phyloP scores from a whole-genome alignment of 768 basidiomycete genomes.

The Phylloporus scabripes region DNA sequence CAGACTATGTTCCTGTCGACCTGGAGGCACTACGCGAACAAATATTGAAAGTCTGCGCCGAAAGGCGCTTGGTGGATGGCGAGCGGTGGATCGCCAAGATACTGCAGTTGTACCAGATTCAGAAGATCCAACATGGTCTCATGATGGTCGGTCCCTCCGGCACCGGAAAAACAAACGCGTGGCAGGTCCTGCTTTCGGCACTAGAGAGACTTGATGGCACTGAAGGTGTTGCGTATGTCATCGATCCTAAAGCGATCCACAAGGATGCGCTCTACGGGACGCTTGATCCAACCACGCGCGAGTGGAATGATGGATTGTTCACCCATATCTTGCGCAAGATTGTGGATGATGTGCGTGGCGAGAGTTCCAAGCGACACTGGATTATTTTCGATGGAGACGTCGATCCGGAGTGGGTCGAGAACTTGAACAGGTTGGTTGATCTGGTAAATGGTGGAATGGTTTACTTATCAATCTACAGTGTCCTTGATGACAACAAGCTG shows the following conservation, averaged over 20 bases:
- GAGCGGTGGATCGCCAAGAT: conserved; percentile 94
- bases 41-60: conserved; percentile 80
- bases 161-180: conserved; percentile 93
- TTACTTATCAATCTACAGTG: conserved; percentile 45
- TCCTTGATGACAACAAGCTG: conserved; percentile 97
- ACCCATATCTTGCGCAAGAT: conserved; percentile 97
- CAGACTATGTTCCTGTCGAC: conserved; percentile 86
- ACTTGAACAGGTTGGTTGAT: conserved; percentile 82
- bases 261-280: conserved; percentile 98
- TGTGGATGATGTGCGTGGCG: conserved; percentile 96
- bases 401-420: conserved; percentile 99
- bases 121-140: conserved; percentile 98
- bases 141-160: conserved; percentile 99
- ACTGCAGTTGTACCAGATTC: conserved; percentile 96
- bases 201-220: conserved; percentile 86
- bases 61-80: conserved; percentile 79
- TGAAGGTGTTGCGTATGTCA: conserved; percentile 93
- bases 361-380: conserved; percentile 96
- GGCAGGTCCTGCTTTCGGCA: conserved; percentile 89
- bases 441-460: neutral
- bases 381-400: conserved; percentile 99
- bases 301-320: conserved; percentile 99
- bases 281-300: conserved; percentile 92
- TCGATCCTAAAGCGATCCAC: conserved; percentile 98
- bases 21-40: conserved; percentile 80